Percentiles rank a stretch among this genome's conserved stretches.
Evolutionary conservation across 495 filamentous ascomycete species (phyloP).

Genomic region (Neurospora discreta): DNA sequence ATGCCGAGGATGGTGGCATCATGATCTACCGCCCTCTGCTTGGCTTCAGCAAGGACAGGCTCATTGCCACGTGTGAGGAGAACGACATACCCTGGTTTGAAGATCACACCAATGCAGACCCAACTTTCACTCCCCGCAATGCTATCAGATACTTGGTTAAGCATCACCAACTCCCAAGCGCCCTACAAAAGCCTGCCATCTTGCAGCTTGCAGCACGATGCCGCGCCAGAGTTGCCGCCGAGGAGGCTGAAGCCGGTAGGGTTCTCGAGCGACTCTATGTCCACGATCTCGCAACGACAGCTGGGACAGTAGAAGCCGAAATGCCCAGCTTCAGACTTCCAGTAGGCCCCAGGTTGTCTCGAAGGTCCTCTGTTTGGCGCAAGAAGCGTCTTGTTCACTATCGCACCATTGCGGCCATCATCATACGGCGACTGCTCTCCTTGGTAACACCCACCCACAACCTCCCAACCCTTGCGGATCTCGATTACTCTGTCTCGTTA

Average conservation of each 20-base stretch:
- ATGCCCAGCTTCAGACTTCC: constrained; percentile 21
- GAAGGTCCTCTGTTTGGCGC: constrained; percentile 9
- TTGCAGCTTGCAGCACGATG: constrained; percentile 39
- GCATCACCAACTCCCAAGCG: constrained; percentile 50
- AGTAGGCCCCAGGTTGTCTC: constrained; percentile 3
- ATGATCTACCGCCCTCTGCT: constrained; percentile 66
- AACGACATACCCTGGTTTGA: constrained; percentile 62
- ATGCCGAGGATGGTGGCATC: constrained; percentile 58
- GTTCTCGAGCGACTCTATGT: constrained; percentile 22
- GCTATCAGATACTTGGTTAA: constrained; percentile 58
- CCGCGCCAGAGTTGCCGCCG: constrained; percentile 13
- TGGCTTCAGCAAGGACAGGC: constrained; percentile 53
- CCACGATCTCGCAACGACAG: constrained; percentile 26
- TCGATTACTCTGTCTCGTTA: constrained; percentile 24
- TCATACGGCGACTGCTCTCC: constrained; percentile 27
- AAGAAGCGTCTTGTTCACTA: constrained; percentile 19
- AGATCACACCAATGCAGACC: constrained; percentile 76
- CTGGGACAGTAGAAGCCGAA: constrained; percentile 31
- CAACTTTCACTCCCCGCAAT: constrained; percentile 67
- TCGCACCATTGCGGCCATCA: constrained; percentile 26
- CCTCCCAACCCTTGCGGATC: constrained; percentile 8
- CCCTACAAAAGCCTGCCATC: constrained; percentile 55
- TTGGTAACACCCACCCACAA: constrained; percentile 28
- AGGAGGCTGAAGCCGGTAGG: constrained; percentile 25
- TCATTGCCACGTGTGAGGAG: constrained; percentile 61